Evolutionary conservation across 768 basidiomycete genomes (phyloP), one percentile per base, ranked within the genome.

Genomic region (Lyophyllum decastes): DNA sequence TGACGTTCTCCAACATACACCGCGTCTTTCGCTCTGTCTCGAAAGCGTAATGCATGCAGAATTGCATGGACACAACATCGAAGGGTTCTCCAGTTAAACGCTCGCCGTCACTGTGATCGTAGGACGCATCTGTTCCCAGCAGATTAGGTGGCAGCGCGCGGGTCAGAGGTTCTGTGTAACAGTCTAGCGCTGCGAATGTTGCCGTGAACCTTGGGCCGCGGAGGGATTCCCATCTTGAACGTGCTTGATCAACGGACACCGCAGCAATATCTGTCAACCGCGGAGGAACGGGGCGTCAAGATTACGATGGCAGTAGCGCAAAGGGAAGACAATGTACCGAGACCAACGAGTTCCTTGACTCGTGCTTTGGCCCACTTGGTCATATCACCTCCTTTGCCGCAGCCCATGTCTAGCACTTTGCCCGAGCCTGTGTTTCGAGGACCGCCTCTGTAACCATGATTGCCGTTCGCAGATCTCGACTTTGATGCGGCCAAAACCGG

Each of bases 41-140:
- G 70, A 99, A 98, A 8, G 97, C 97, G 68, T 99, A 98, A 71
- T 99, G 97, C 92, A 99, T 98, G 73, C 97, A 98, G 71, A 99
- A 99, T 70, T 99, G 97, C 94, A 98, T 93, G 2, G 94, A 92
- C 5, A 98, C 94, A 55, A 94, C 92, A 67, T 98, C 97, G 68
- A 97, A 97, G 5, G 88, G 88, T 27, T 81, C 79, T 0, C 66
- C 66, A 11, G 57, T 61, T 7, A 64, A 33, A 9, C 47, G 57
- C 8, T 43, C n/a, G 22, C 59, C 59, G 26, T 44, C 34, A 16
- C 59, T 48, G 34, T 64, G 44, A 17, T 55, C 50, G 45, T 67
- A 67, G 7, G 61, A 59, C 21, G 62, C 54, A 59, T 67, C 66
- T 47, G 59, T 53, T 12, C 74, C 76, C 24, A 92, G 80, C 59